phyloP scores from a whole-genome alignment of 495 filamentous ascomycete genomes.

The Neurospora sp. region DNA sequence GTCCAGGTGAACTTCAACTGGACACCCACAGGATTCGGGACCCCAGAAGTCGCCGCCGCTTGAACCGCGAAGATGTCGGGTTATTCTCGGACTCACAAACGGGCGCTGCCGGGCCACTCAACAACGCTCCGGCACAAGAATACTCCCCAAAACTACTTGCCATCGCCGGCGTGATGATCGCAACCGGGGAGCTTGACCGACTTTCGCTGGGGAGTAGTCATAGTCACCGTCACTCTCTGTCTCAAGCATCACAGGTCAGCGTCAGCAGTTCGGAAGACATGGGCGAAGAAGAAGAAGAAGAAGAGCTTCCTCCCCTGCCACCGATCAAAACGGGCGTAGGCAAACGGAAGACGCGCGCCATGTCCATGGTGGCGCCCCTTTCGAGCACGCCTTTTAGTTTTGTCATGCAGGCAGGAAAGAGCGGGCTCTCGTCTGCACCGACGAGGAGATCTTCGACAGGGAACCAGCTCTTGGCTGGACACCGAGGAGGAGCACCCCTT shows the following conservation, averaged over 20 bases:
- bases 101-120: not conserved
- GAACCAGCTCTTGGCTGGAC: not conserved
- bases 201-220: conserved; percentile 1
- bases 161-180: conserved; percentile 16
- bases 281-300: not conserved
- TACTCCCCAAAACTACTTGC: conserved; percentile 6
- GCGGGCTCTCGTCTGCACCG: not conserved
- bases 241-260: not conserved
- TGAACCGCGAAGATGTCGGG: conserved; percentile 4
- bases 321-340: not conserved
- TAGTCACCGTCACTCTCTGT: not conserved
- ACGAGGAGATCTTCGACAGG: not conserved
- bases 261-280: not conserved
- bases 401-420: not conserved
- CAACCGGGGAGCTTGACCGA: conserved; percentile 13
- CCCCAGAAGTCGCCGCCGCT: conserved; percentile 3
- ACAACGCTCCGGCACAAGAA: not conserved
- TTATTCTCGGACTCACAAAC: not conserved
- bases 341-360: not conserved
- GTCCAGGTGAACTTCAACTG: not conserved
- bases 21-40: not conserved
- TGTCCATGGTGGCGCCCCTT: not conserved
- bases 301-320: not conserved
- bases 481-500: not conserved
- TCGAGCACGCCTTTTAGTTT: not conserved